Evolutionary conservation across 2,329 filamentous ascomycete species (phyloP).

Genomic region (Coniochaeta sp.): DNA sequence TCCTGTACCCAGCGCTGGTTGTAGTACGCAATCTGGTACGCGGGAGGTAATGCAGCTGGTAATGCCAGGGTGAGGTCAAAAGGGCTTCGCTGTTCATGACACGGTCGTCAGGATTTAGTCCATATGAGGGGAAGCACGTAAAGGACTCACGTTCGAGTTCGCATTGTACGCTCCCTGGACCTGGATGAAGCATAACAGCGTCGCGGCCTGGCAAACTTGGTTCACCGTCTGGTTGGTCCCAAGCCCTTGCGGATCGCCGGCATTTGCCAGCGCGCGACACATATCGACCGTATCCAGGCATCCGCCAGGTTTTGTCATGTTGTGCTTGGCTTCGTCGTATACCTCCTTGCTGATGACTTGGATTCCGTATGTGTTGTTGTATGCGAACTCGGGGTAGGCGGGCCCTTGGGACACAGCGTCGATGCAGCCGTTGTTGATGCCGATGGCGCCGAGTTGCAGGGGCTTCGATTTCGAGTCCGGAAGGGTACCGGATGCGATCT

Average conservation of each 20-base stretch:
- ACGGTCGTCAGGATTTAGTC: constrained; percentile 38
- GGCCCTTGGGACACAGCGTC: constrained; percentile 15
- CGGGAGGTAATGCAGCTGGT: constrained; percentile 22
- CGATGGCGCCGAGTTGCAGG: constrained; percentile 17
- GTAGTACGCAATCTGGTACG: constrained; percentile 43
- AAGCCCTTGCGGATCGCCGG: constrained; percentile 34
- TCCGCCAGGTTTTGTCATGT: constrained; percentile 6
- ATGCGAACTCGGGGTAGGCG: constrained; percentile 12
- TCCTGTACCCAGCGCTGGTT: constrained; percentile 46
- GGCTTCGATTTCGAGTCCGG: constrained; percentile 9
- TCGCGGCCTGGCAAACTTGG: constrained; percentile 5
- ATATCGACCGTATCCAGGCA: constrained; percentile 8
- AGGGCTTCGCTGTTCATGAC: constrained; percentile 31
- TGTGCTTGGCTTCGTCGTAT: constrained; percentile 6
- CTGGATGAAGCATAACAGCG: constrained; percentile 3
- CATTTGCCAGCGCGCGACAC: constrained; percentile 16
- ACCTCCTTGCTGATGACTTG: constrained; percentile 7
- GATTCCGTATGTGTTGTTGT: constrained; percentile 14
- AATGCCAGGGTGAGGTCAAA: not conserved
- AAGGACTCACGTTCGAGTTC: not conserved
- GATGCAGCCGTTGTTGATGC: constrained; percentile 20
- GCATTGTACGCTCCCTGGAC: constrained; percentile 27
- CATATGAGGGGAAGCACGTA: constrained; percentile 27
- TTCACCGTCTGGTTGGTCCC: constrained; percentile 9
- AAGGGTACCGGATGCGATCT: constrained; percentile 12